These are phyloP conservation scores for Paramecium sonneborni DNA, from an alignment of 73 alveolate species.

Conservation along the genomic window DNA sequence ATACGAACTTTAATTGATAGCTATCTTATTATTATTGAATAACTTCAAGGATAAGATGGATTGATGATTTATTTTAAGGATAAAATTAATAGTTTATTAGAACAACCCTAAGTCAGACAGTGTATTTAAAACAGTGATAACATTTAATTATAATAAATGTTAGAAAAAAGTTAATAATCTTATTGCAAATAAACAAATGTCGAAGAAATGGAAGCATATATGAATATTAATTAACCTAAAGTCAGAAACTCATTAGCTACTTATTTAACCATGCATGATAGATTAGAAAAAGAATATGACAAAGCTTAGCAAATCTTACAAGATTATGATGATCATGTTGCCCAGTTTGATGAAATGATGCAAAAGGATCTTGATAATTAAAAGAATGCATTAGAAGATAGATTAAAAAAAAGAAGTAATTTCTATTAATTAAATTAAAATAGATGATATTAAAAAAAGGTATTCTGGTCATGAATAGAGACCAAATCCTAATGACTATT, in stretches of 20 bases:
- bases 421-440: neutral
- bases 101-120: neutral
- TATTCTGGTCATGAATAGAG: slow-evolving; percentile 14
- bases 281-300: neutral
- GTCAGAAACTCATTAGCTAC: neutral
- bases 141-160: neutral
- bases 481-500: neutral
- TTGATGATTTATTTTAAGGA: slow-evolving; percentile 19
- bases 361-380: neutral
- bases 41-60: slow-evolving; percentile 12
- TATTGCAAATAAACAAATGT: neutral
- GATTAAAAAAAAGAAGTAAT: slow-evolving; percentile 2
- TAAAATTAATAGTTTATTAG: slow-evolving; percentile 8
- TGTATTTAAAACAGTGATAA: neutral
- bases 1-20: slow-evolving; percentile 17
- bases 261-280: neutral
- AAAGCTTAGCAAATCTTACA: neutral
- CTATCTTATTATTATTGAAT: neutral
- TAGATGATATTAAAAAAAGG: slow-evolving; percentile 10
- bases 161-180: neutral
- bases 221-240: neutral
- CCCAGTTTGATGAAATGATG: slow-evolving; percentile 3
- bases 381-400: slow-evolving; percentile 19
- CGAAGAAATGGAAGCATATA: neutral
- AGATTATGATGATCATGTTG: slow-evolving; percentile 25